Base-by-base conservation (phyloP, 352 stramenopile genomes). In the Phytophthora hibernalis region DNA sequence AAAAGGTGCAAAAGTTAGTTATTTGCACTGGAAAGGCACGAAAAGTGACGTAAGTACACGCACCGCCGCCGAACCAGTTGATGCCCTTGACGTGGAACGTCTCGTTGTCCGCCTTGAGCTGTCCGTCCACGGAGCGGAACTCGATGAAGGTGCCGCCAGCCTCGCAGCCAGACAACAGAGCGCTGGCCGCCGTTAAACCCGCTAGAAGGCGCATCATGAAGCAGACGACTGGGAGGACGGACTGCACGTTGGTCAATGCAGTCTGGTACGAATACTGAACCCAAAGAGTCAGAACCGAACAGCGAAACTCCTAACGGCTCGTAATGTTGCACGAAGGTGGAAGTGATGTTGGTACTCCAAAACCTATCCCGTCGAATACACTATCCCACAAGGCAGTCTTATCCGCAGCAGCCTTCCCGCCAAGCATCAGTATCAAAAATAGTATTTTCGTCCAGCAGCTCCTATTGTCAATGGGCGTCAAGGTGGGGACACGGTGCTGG, bases 401-500 rank as follows among this genome's bases (percentile, higher is more conserved):
- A 31, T 31, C 6, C 9, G 37, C 13, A 15, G 15, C 15, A 21
- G 16, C 15, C 37, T 61, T 44, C 26, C 33, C 61, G 33, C 43
- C 51, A 26, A 55, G 40, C 30, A 33, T 24, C 38, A 45, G 38
- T 45, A n/a, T 42, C 35, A 22, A 45, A 43, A 53, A 50, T 35
- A 21, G 28, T 42, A 42, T 18, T 9, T 42, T 42, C n/a, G n/a
- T 43, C 7, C 22, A 52, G 35, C 31, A 54, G 28, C 42, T 33
- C 1, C 24, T n/a, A 26, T 50, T 22, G 38, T 30, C 6, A 8
- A 92, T 90, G 82, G 72, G 60, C 15, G 74, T 92, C 51, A 84
- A 86, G 31, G 79, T 93, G n/a, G 75, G 21, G 85, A 93, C 62
- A 77, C 62, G 0, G 85, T 94, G 60, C 65, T 96, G 63, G 87